phyloP scores from a whole-genome alignment of 106 monocot genomes.

The Dendrobium officinale region DNA sequence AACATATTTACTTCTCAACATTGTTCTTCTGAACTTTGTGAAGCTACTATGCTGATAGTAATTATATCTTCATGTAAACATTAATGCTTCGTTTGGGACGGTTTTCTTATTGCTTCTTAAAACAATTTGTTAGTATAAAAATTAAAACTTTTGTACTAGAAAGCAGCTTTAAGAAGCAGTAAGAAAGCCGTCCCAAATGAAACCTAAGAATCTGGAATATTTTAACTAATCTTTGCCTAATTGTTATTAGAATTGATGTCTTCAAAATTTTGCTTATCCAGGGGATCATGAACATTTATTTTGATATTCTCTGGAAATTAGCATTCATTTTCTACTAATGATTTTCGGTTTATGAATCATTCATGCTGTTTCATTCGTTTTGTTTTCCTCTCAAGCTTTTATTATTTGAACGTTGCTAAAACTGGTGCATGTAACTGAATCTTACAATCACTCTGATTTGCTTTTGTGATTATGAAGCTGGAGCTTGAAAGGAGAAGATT shows the following conservation, averaged over 20 bases:
- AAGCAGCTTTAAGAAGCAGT: too few relatives aligned
- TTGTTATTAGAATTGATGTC: not conserved
- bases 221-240: not conserved
- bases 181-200: too few relatives aligned
- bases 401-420: not conserved
- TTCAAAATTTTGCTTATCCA: not conserved
- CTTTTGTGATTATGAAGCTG: constrained; percentile 32
- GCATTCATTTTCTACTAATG: not conserved
- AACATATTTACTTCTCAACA: not conserved
- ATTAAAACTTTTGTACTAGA: too few relatives aligned
- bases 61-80: not conserved
- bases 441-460: not conserved
- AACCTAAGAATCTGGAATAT: not conserved
- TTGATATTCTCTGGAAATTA: not conserved
- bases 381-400: not conserved
- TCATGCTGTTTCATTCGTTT: not conserved
- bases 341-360: not conserved
- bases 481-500: constrained; percentile 87
- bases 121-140: too few relatives aligned
- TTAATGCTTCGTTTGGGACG: not conserved
- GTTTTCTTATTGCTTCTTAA: too few relatives aligned
- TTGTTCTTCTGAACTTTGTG: not conserved
- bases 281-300: not conserved
- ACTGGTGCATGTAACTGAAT: not conserved
- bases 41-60: not conserved